Base-by-base conservation (phyloP, 352 stramenopile genomes). In the Peronospora destructor region DNA sequence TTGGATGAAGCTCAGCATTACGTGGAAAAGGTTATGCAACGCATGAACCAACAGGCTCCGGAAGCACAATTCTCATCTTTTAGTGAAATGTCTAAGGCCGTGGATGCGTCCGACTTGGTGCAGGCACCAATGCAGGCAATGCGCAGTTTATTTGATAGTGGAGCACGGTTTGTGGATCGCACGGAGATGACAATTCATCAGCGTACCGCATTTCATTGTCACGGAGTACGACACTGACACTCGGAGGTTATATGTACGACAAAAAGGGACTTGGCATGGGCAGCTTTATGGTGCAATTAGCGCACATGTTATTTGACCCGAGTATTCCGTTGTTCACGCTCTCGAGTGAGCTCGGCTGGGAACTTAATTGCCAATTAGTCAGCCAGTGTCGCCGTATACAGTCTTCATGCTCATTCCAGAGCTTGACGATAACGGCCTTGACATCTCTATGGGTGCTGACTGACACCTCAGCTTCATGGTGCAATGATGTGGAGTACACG, bases 121-220 rank as follows among this genome's bases (percentile, higher is more conserved):
- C 58, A 64, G n/a, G 55, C 61, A 33, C 78, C 75, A 4, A 86
- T 85, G 74, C 72, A 67, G 7, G 74, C 68, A 0, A 33, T 88
- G 41, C 65, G 60, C 9, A 72, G 63, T 28, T 64, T 84, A 12
- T 67, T 84, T 45, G 52, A 65, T 12, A 65, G 66, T 36, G 75
- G 66, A 21, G 61, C 61, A 33, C 61, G 71, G 9, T 82, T 69
- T 42, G 53, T 87, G 6, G 63, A 81, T 35, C 67, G 72, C 30
- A 82, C 71, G n/a, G 76, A 90, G 56, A 90, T 87, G 76, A 85
- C 71, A 34, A 79, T 92, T 49, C 75, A 85, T 58, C 81, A 92
- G 45, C 80, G 76, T 32, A 87, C 77, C 21, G 69, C 49, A 4
- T 81, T 92, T 50, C 74, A 25, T 42, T 92, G 7, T 76, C 71